Evolutionary conservation across 805 yeast genomes (phyloP).

Genomic region (Kodamaea kaohsiungensis): DNA sequence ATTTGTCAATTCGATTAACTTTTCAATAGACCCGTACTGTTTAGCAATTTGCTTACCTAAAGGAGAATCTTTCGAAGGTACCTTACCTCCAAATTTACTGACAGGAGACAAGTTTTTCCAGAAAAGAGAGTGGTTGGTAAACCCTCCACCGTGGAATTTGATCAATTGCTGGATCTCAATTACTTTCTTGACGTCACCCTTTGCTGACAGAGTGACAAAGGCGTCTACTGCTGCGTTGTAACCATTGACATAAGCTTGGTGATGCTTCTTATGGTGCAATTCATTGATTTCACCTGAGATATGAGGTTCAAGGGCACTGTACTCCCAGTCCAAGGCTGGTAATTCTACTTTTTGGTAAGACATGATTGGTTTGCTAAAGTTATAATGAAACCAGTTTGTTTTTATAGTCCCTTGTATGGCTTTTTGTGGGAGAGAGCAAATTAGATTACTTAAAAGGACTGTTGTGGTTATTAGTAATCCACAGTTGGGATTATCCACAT

Average conservation of each 20-base stretch:
- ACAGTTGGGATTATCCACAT: not conserved
- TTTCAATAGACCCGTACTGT: slow-evolving; percentile 48
- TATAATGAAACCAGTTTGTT: not conserved
- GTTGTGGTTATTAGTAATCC: not conserved
- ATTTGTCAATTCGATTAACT: slow-evolving; percentile 42
- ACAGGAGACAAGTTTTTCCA: slow-evolving; percentile 52
- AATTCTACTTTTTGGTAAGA: slow-evolving; percentile 17
- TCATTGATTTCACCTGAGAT: slow-evolving; percentile 49
- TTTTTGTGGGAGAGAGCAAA: not conserved
- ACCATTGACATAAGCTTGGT: slow-evolving; percentile 50
- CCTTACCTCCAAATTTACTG: slow-evolving; percentile 40
- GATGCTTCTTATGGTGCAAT: slow-evolving; percentile 51
- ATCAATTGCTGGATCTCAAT: slow-evolving; percentile 46
- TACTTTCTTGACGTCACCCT: slow-evolving; percentile 41
- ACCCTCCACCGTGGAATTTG: slow-evolving; percentile 54
- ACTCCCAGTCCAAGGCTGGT: slow-evolving; percentile 50
- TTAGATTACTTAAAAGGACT: not conserved
- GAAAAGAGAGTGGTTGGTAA: slow-evolving; percentile 50
- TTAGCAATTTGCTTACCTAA: slow-evolving; percentile 38
- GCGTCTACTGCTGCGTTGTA: slow-evolving; percentile 47
- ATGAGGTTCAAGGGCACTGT: slow-evolving; percentile 49
- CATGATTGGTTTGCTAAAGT: slow-evolving; percentile 1
- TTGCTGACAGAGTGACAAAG: slow-evolving; percentile 33
- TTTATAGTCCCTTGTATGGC: not conserved
- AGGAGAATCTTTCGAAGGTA: slow-evolving; percentile 26